phyloP scores from a whole-genome alignment of 352 stramenopile genomes.

The Pythium pyrilobum region DNA sequence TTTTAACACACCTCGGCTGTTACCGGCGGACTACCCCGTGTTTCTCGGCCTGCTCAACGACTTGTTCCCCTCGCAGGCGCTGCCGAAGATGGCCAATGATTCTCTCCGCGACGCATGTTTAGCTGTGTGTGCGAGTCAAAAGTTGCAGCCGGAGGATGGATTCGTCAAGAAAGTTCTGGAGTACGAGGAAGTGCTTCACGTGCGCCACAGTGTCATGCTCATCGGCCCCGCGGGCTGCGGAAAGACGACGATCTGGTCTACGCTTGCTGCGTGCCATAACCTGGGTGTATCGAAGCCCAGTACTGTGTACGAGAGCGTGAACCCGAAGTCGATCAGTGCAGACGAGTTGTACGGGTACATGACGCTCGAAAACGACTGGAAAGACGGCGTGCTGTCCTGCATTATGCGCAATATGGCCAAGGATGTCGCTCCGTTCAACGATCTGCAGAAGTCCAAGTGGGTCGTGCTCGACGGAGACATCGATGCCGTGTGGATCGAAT shows the following conservation, averaged over 20 bases:
- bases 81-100: constrained; percentile 39
- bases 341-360: constrained; percentile 95
- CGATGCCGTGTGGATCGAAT: constrained; percentile 94
- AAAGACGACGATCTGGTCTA: constrained; percentile 96
- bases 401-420: constrained; percentile 98
- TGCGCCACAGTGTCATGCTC: constrained; percentile 96
- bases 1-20: constrained; percentile 95
- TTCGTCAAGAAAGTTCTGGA: constrained; percentile 96
- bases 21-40: constrained; percentile 89
- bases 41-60: constrained; percentile 93
- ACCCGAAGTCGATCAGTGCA: constrained; percentile 92
- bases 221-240: constrained; percentile 92
- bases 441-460: constrained; percentile 86
- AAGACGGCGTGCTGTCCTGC: constrained; percentile 94
- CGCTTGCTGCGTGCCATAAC: constrained; percentile 84
- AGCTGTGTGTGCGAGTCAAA: constrained; percentile 48
- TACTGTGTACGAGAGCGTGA: constrained; percentile 93
- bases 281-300: constrained; percentile 79
- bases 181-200: constrained; percentile 92
- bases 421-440: constrained; percentile 79
- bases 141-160: constrained; percentile 91
- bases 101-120: constrained; percentile 37
- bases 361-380: constrained; percentile 97
- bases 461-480: constrained; percentile 94
- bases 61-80: constrained; percentile 80